phyloP scores from a whole-genome alignment of 148 eudicot genomes.

The Vaccinium myrtillus region DNA sequence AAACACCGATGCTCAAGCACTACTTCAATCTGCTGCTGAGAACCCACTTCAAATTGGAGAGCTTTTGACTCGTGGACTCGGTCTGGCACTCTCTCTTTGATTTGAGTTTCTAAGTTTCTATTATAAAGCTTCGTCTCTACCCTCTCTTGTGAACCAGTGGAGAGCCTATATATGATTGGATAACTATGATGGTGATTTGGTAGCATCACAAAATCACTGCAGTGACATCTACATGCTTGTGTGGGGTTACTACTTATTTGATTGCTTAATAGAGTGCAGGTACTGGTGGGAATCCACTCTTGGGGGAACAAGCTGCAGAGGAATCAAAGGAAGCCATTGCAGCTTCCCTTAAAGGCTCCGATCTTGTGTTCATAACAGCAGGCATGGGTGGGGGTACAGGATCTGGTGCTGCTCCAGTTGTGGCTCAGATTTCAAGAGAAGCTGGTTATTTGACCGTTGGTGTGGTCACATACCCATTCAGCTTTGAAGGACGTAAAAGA shows the following conservation, averaged over 20 bases:
- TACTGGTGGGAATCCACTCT: constrained; percentile 89
- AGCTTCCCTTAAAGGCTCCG: constrained; percentile 85
- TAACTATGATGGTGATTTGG: background rate
- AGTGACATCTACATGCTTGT: background rate
- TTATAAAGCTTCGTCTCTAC: background rate
- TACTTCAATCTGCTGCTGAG: constrained; percentile 78
- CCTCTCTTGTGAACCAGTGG: background rate
- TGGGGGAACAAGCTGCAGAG: constrained; percentile 98
- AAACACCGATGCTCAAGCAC: constrained; percentile 98
- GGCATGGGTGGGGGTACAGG: constrained; percentile 99
- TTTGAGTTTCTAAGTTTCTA: background rate
- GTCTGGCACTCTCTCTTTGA: constrained; percentile 40
- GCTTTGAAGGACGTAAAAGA: constrained; percentile 98
- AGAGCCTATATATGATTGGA: background rate
- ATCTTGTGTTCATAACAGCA: constrained; percentile 97
- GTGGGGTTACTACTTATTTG: background rate
- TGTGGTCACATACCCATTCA: constrained; percentile 94
- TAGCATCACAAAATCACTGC: background rate
- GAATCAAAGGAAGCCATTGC: constrained; percentile 92
- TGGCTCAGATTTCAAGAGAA: constrained; percentile 91
- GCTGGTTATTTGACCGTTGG: constrained; percentile 98
- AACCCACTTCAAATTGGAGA: constrained; percentile 96
- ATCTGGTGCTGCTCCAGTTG: constrained; percentile 97
- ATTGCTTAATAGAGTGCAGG: constrained; percentile 52
- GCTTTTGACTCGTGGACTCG: constrained; percentile 98